Percentiles rank a stretch among this genome's conserved stretches.
Evolutionary conservation across 1,284 basidiomycete species (phyloP).

Genomic region (Trametes polyzona): DNA sequence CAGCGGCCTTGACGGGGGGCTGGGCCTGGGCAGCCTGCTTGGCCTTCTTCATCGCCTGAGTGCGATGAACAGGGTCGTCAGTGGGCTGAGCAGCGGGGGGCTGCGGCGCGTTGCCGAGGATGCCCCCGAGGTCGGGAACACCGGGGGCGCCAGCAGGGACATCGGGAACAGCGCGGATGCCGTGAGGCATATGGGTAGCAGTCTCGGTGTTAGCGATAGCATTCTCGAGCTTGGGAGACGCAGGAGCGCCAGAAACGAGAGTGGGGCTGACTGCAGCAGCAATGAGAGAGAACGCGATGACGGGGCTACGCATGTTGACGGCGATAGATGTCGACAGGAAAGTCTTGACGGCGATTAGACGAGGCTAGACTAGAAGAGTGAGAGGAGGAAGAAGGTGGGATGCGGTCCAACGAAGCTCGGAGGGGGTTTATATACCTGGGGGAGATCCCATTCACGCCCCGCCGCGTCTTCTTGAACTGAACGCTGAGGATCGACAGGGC

Average conservation of each 20-base stretch:
- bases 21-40: background rate
- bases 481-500: conserved; percentile 15
- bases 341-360: conserved; percentile 31
- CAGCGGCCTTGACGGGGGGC: conserved; percentile 6
- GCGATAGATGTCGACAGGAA: conserved; percentile 23
- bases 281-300: conserved; percentile 38
- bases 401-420: background rate
- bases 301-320: conserved; percentile 38
- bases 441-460: conserved; percentile 25
- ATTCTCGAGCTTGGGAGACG: conserved; percentile 28
- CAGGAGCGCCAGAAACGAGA: conserved; percentile 34
- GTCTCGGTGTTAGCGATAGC: conserved; percentile 15
- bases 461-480: conserved; percentile 31
- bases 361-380: conserved; percentile 28
- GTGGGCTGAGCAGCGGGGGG: background rate
- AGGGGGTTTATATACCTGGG: conserved; percentile 24
- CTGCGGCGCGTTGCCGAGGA: background rate
- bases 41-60: conserved; percentile 18
- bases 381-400: conserved; percentile 18
- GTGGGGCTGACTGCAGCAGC: conserved; percentile 37
- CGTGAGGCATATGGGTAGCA: conserved; percentile 1
- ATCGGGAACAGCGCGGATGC: conserved; percentile 1
- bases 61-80: conserved; percentile 15
- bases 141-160: background rate
- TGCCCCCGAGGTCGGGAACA: background rate